A percentile compares a stretch with the other conserved stretches of the same genome.
Evolutionary conservation across 108 stramenopile species (phyloP).

Genomic region (Nannochloropsis salina): DNA sequence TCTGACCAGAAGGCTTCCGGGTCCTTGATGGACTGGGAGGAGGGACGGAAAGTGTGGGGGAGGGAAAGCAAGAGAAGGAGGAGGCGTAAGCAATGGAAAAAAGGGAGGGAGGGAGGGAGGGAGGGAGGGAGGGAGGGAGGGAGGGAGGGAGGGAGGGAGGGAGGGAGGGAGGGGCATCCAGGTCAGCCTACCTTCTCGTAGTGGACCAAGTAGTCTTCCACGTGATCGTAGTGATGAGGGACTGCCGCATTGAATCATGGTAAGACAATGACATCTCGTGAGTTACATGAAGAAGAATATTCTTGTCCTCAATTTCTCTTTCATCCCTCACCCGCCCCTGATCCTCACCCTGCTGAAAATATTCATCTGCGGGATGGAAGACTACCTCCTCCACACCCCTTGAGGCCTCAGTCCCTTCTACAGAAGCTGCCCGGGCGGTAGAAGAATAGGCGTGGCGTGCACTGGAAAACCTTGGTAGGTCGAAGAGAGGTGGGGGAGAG

Average conservation of each 20-base stretch:
- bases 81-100: background rate
- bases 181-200: slow-evolving; percentile 23
- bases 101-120: background rate
- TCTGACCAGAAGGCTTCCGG: slow-evolving; percentile 27
- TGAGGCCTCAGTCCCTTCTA: too few species aligned
- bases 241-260: background rate
- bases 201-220: background rate
- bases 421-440: too few species aligned
- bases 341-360: background rate
- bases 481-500: too few species aligned
- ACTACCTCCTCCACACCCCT: background rate
- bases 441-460: too few species aligned
- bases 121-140: too few species aligned
- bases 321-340: background rate
- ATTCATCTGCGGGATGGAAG: slow-evolving; percentile 4
- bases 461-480: too few species aligned
- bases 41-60: background rate
- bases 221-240: background rate
- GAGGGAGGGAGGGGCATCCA: too few species aligned
- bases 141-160: too few species aligned
- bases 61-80: background rate
- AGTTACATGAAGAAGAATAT: too few species aligned
- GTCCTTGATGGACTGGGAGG: slow-evolving; percentile 15
- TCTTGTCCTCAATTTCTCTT: background rate
- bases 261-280: too few species aligned